Evolutionary conservation across 345 rosid genomes (phyloP).

Genomic region (Lumnitzera littorea): DNA sequence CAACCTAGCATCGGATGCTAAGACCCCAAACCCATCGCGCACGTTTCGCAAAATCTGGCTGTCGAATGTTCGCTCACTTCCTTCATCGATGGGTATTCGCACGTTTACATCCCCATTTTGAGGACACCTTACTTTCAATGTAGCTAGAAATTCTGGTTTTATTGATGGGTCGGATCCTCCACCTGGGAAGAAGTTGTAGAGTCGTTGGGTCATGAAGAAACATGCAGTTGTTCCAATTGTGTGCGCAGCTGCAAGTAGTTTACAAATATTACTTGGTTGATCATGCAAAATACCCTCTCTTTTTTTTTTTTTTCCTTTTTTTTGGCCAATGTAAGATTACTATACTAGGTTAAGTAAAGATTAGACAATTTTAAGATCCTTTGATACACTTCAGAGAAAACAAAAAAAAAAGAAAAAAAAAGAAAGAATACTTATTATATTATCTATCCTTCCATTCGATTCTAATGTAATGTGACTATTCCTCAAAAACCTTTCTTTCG

Average conservation of each 20-base stretch:
- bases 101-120: conserved; percentile 48
- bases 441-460: too few species aligned
- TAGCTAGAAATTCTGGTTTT: conserved; percentile 33
- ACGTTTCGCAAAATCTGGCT: conserved; percentile 54
- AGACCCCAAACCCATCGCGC: conserved; percentile 55
- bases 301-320: too few species aligned
- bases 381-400: too few species aligned
- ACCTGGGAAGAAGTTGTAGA: conserved; percentile 42
- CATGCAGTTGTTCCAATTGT: conserved; percentile 84
- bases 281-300: too few species aligned
- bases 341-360: too few species aligned
- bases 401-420: too few species aligned
- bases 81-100: conserved; percentile 47
- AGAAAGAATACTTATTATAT: too few species aligned
- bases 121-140: conserved; percentile 42
- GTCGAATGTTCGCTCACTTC: conserved; percentile 41
- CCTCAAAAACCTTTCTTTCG: too few species aligned
- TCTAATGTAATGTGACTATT: too few species aligned
- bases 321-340: too few species aligned
- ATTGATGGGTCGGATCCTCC: conserved; percentile 58
- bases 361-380: too few species aligned
- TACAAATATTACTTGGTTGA: too few species aligned
- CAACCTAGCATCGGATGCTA: conserved; percentile 68
- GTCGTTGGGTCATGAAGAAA: conserved; percentile 71
- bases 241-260: conserved; percentile 50